Evolutionary conservation across 2,329 filamentous ascomycete genomes (phyloP), one percentile per base, ranked within the genome.

Genomic region (Raffaelea deltoideospora): DNA sequence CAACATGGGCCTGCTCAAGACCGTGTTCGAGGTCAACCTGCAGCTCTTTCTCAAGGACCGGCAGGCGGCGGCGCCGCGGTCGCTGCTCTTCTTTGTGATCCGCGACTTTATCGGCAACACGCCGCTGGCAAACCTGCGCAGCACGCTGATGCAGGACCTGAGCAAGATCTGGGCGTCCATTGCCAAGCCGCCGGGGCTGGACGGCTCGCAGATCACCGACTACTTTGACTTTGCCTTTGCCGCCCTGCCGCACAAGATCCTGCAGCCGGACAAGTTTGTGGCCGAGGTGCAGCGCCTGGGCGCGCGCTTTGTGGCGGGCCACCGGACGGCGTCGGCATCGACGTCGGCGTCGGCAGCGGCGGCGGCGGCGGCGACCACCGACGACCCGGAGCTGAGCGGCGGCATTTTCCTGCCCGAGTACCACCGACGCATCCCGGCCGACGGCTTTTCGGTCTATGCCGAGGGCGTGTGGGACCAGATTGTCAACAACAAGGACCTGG

Each of bases 191-290:
- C 61, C 76, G 23, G 88, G 88, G 1, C 68, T 96, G 39, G 90
- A 98, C 54, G 76, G 76, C 46, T 88, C 88, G 17, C 76, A 70
- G 39, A 96, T 98, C 45, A 83, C 90, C 48, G 88, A 98, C 53
- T 98, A 96, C 62, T 98, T 98, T 51, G 90, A 98, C 60, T 96
- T 98, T 58, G 87, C 86, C 37, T 98, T 98, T 52, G 84, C 87
- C 33, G 86, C 88, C 1, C 69, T 98, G 18, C 90, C 90, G 4
- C 90, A 98, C 66, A 98, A 98, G 64, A 86, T 94, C 42, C 70
- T 96, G 37, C 88, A 96, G 53, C 86, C 83, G 4, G 87, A 96
- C 19, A 83, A 87, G 56, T 98, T 98, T 51, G 67, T 79, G 27
- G 62, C 72, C 27, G 87, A 92, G 52, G 81, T 92, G 13, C 70